Conservation (phyloP, 2,329 filamentous ascomycete genomes). For the Botrytis porri region DNA sequence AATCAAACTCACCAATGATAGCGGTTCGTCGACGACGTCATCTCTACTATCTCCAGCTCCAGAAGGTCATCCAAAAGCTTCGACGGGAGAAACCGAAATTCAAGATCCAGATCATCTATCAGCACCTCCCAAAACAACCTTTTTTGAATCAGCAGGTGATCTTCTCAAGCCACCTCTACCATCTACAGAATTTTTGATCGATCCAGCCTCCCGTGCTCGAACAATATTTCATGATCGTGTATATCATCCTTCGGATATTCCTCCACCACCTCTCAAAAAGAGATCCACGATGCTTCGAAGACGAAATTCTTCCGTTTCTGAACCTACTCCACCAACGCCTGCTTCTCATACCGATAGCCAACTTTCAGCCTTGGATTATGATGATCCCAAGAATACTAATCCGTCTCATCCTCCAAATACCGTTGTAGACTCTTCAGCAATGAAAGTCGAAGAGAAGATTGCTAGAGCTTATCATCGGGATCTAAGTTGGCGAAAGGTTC, state of each 20-base stretch:
- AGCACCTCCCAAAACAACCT: constrained; percentile 83
- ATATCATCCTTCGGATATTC: constrained; percentile 92
- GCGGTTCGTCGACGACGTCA: constrained; percentile 30
- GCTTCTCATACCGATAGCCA: constrained; percentile 44
- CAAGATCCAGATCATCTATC: constrained; percentile 49
- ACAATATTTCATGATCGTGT: constrained; percentile 97
- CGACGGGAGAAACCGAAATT: constrained; percentile 39
- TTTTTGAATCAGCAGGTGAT: constrained; percentile 94
- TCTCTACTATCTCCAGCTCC: constrained; percentile 15
- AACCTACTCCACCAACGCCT: constrained; percentile 24
- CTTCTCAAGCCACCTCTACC: constrained; percentile 87
- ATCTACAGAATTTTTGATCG: constrained; percentile 74
- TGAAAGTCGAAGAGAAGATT: constrained; percentile 97
- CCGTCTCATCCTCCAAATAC: constrained; percentile 47
- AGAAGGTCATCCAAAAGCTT: constrained; percentile 38
- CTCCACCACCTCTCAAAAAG: constrained; percentile 68
- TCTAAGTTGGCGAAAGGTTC: constrained; percentile 91
- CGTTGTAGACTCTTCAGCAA: constrained; percentile 59
- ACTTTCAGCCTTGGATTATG: constrained; percentile 49
- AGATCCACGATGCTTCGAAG: constrained; percentile 39
- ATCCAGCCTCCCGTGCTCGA: constrained; percentile 75
- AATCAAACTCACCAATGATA: constrained; percentile 47
- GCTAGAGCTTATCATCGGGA: constrained; percentile 91
- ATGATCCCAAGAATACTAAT: constrained; percentile 49
- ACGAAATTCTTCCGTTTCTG: constrained; percentile 23